Evolutionary conservation across 2,329 filamentous ascomycete species (phyloP).

Genomic region (Scopulariopsis brevicaulis): DNA sequence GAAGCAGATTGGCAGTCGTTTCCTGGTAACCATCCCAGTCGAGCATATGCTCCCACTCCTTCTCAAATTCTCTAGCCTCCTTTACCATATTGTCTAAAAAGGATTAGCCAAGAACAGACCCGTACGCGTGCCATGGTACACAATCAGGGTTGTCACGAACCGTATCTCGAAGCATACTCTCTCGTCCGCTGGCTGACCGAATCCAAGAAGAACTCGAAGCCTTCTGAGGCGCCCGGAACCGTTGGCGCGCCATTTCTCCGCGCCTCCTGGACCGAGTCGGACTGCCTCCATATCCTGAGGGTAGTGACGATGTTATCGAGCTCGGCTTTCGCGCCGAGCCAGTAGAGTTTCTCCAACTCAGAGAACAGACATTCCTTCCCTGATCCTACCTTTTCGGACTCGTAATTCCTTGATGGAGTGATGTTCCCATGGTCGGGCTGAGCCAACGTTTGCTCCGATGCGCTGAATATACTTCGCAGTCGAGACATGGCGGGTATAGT

Average conservation of each 20-base stretch:
- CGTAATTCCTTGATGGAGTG: not conserved
- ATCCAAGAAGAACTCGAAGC: not conserved
- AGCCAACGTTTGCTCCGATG: too few species aligned
- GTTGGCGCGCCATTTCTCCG: not conserved
- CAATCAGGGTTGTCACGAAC: not conserved
- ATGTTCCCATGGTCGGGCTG: too few species aligned
- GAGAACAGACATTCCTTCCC: constrained; percentile 8
- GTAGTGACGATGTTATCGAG: constrained; percentile 21
- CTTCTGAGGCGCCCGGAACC: not conserved
- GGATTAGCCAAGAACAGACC: not conserved
- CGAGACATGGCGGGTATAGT: too few species aligned
- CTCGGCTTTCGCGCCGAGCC: constrained; percentile 21
- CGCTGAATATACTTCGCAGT: too few species aligned
- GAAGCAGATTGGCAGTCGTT: not conserved
- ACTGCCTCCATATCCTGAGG: constrained; percentile 15
- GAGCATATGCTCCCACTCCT: not conserved
- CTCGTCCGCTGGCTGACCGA: not conserved
- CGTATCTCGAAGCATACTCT: not conserved
- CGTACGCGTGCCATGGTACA: too few species aligned
- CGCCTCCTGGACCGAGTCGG: not conserved
- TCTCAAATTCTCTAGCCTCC: not conserved
- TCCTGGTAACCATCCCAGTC: not conserved
- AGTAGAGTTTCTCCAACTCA: constrained; percentile 21
- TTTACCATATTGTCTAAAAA: not conserved
- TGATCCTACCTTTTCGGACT: not conserved